Conservation (phyloP, 2,329 filamentous ascomycete species). For the Trichoderma sp. region DNA sequence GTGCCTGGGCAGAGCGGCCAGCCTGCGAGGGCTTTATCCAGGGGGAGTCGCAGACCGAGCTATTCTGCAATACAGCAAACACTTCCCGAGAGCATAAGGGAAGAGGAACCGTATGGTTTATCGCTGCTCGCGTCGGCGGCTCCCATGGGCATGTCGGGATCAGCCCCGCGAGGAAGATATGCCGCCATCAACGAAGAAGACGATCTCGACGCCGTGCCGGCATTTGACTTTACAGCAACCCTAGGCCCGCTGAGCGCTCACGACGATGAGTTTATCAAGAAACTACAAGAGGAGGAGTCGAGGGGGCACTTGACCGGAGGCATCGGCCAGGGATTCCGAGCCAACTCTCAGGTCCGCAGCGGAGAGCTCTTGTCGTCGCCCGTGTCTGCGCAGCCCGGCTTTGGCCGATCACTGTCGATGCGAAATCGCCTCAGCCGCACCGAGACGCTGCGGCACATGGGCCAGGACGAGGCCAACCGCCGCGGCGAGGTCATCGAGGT, state of each 20-base stretch:
- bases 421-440: constrained; percentile 36
- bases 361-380: constrained; percentile 51
- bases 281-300: constrained; percentile 55
- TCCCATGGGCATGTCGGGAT: constrained; percentile 38
- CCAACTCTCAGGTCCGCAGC: constrained; percentile 50
- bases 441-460: constrained; percentile 51
- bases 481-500: constrained; percentile 62
- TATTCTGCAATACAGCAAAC: constrained; percentile 33
- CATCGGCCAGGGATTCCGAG: constrained; percentile 55
- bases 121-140: constrained; percentile 46
- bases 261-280: constrained; percentile 48
- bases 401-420: constrained; percentile 48
- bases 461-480: constrained; percentile 61
- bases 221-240: constrained; percentile 50
- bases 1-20: constrained; percentile 28
- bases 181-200: constrained; percentile 38
- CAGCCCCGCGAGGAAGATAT: constrained; percentile 35
- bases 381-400: constrained; percentile 37
- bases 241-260: constrained; percentile 49
- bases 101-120: constrained; percentile 46
- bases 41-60: constrained; percentile 31
- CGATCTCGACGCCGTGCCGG: constrained; percentile 31
- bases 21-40: constrained; percentile 32
- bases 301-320: constrained; percentile 60
- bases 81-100: constrained; percentile 37